phyloP scores from a whole-genome alignment of 495 filamentous ascomycete species.

The Penicillium macrosclerotiorum region DNA sequence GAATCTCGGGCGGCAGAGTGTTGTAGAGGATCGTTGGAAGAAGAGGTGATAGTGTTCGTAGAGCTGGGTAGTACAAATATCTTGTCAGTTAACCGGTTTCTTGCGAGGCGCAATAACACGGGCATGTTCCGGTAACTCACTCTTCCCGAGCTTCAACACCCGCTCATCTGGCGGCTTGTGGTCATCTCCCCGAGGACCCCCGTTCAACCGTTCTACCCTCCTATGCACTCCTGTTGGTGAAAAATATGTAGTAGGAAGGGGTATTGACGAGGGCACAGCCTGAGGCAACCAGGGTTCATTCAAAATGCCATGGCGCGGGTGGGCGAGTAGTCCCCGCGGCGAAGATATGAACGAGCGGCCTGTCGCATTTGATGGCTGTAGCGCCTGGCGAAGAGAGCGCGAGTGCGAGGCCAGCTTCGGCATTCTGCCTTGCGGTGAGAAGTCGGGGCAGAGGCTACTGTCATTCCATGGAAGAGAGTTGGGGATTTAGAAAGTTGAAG shows the following conservation, averaged over 20 bases:
- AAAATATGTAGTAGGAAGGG: slow-evolving; percentile 23
- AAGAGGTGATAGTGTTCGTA: slow-evolving; percentile 79
- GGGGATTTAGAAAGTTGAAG: slow-evolving; percentile 9
- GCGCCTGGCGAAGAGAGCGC: slow-evolving; percentile 11
- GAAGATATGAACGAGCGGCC: slow-evolving; percentile 28
- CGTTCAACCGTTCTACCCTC: slow-evolving; percentile 16
- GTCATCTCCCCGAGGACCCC: slow-evolving; percentile 22
- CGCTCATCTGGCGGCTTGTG: slow-evolving; percentile 66
- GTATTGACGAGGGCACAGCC: slow-evolving; percentile 15
- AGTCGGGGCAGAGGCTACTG: slow-evolving; percentile 1
- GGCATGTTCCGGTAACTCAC: slow-evolving; percentile 44
- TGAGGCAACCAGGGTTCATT: slow-evolving; percentile 30
- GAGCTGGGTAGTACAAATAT: slow-evolving; percentile 50
- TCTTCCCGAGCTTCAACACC: slow-evolving; percentile 86
- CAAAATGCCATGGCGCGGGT: slow-evolving; percentile 32
- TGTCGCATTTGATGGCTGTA: slow-evolving; percentile 3
- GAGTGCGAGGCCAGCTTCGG: slow-evolving; percentile 29
- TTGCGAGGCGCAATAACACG: background rate
- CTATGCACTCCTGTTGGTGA: slow-evolving; percentile 17
- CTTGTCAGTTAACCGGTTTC: background rate
- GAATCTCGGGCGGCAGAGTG: slow-evolving; percentile 76
- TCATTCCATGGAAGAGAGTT: slow-evolving; percentile 21
- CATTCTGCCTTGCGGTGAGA: slow-evolving; percentile 27
- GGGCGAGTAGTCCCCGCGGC: slow-evolving; percentile 25
- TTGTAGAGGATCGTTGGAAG: slow-evolving; percentile 85